These are phyloP conservation scores for Fusarium coffeatum DNA, from an alignment of 2,329 filamentous ascomycete species.

Conservation along the genomic window DNA sequence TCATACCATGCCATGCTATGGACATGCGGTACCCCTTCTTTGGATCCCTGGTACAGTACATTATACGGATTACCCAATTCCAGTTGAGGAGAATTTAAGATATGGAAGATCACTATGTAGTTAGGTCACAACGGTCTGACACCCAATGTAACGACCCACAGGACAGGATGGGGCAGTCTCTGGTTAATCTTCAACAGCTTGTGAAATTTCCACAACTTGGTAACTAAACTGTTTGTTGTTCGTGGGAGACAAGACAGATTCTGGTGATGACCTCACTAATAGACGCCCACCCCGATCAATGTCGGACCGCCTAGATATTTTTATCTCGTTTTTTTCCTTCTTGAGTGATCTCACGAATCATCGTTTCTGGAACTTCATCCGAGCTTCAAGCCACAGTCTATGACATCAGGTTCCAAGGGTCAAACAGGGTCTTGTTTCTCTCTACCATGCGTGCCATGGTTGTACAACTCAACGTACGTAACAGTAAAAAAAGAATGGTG, in stretches of 20 bases:
- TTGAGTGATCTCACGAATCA: background rate
- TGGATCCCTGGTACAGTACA: background rate
- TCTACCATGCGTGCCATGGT: background rate
- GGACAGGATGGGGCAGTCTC: background rate
- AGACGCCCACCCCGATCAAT: slow-evolving; percentile 7
- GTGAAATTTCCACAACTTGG: background rate
- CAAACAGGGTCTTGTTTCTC: background rate
- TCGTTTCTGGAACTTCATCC: background rate
- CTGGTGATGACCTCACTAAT: slow-evolving; percentile 34
- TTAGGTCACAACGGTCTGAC: background rate
- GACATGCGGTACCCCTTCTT: background rate
- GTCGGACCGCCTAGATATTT: slow-evolving; percentile 14
- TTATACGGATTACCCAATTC: background rate
- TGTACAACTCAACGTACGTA: background rate
- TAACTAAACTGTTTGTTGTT: background rate
- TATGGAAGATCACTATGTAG: background rate
- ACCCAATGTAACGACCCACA: background rate
- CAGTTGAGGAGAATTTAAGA: slow-evolving; percentile 13
- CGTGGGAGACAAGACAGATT: background rate
- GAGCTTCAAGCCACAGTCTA: slow-evolving; percentile 11
- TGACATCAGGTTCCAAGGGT: slow-evolving; percentile 3
- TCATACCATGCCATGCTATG: background rate
- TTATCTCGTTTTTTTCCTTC: background rate
- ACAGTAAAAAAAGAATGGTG: background rate
- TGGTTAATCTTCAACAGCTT: background rate